Percentiles rank a stretch among this genome's conserved stretches.
Conservation (phyloP, 805 yeast genomes). For the Starmerella floris region DNA sequence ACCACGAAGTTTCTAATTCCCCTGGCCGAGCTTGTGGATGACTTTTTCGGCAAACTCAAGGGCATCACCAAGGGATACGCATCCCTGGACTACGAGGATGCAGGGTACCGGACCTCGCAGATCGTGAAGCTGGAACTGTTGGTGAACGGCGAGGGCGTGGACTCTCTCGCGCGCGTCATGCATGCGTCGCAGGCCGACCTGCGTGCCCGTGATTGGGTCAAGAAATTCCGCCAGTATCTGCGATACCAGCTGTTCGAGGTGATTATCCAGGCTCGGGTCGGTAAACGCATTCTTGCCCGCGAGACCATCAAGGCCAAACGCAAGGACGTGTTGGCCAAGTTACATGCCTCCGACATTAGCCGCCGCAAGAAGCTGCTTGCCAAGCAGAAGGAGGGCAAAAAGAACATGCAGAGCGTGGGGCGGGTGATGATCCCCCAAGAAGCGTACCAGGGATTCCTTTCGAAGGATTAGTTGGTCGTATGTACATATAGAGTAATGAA, state of each 20-base stretch:
- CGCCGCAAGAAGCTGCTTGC: slow-evolving; percentile 77
- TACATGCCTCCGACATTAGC: slow-evolving; percentile 87
- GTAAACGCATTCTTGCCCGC: slow-evolving; percentile 67
- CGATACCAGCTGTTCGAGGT: slow-evolving; percentile 82
- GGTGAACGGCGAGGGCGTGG: slow-evolving; percentile 80
- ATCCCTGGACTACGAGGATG: slow-evolving; percentile 85
- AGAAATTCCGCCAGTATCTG: slow-evolving; percentile 64
- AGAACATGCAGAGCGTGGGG: slow-evolving; percentile 66
- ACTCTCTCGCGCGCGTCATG: slow-evolving; percentile 83
- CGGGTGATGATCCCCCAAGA: slow-evolving; percentile 65
- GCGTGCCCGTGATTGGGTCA: slow-evolving; percentile 70
- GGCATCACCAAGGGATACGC: slow-evolving; percentile 88
- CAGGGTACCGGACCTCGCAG: slow-evolving; percentile 69
- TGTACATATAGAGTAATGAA: slow-evolving; percentile 8
- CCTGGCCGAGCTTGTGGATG: slow-evolving; percentile 80
- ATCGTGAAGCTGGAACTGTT: slow-evolving; percentile 77
- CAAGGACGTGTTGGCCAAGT: slow-evolving; percentile 84
- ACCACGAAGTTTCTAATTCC: slow-evolving; percentile 70
- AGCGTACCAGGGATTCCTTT: slow-evolving; percentile 75
- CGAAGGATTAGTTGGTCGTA: slow-evolving; percentile 18
- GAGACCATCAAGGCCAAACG: slow-evolving; percentile 88
- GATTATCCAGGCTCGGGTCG: slow-evolving; percentile 78
- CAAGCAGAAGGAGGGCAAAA: slow-evolving; percentile 90
- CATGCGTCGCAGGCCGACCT: slow-evolving; percentile 64
- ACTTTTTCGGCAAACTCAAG: slow-evolving; percentile 85